Evolutionary conservation across 1,284 basidiomycete species (phyloP).

Genomic region (Cerrena zonata): DNA sequence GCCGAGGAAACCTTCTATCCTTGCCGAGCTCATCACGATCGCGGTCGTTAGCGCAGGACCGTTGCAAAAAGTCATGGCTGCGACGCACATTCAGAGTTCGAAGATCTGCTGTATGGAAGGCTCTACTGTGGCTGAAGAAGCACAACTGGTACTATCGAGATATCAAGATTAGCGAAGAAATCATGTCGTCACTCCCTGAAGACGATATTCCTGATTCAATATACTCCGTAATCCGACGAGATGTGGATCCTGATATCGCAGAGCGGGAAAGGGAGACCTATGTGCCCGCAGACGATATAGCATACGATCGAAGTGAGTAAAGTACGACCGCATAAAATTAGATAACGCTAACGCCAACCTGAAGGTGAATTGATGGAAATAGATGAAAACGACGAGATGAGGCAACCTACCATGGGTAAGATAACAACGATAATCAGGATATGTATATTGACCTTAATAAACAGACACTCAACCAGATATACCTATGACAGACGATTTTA

Average conservation of each 20-base stretch:
- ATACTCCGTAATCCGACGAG: conserved; percentile 14
- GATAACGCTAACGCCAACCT: too few species aligned
- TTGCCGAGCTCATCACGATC: conserved; percentile 29
- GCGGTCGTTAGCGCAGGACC: conserved; percentile 29
- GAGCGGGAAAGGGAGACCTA: conserved; percentile 27
- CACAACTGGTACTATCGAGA: conserved; percentile 32
- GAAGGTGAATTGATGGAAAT: too few species aligned
- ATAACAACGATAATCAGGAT: background rate
- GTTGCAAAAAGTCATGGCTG: conserved; percentile 23
- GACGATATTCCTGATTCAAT: conserved; percentile 30
- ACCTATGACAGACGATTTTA: too few species aligned
- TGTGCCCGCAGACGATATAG: conserved; percentile 20
- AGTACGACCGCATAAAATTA: too few species aligned
- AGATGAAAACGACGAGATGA: too few species aligned
- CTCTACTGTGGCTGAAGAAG: conserved; percentile 23
- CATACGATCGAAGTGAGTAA: too few species aligned
- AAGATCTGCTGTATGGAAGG: conserved; percentile 15
- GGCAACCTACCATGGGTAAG: too few species aligned
- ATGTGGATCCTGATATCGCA: conserved; percentile 13
- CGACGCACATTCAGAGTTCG: conserved; percentile 20
- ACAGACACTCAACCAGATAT: too few species aligned
- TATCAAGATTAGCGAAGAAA: conserved; percentile 23
- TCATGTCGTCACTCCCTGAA: conserved; percentile 24
- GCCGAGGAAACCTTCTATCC: conserved; percentile 24
- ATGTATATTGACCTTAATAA: background rate